Conservation (phyloP, 2,329 filamentous ascomycete species). For the Fusarium sp. region DNA sequence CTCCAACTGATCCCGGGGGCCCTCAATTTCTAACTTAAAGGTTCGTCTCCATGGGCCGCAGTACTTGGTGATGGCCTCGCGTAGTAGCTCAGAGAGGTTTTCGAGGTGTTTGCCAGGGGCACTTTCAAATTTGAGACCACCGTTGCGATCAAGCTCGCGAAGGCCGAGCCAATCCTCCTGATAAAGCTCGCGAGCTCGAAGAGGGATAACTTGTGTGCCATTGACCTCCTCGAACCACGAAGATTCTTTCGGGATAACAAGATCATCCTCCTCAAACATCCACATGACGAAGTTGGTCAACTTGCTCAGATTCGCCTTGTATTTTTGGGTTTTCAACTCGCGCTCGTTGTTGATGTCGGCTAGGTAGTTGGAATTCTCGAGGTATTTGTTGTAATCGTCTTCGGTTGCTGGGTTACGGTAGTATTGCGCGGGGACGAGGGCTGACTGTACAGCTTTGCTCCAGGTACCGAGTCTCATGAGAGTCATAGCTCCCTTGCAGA, state of each 20-base stretch:
- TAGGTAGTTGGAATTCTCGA: conserved; percentile 85
- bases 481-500: conserved; percentile 83
- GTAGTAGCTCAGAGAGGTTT: conserved; percentile 72
- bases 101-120: conserved; percentile 86
- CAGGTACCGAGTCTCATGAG: conserved; percentile 84
- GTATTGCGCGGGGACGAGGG: conserved; percentile 93
- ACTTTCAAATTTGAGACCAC: conserved; percentile 78
- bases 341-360: conserved; percentile 98
- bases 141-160: conserved; percentile 79
- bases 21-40: conserved; percentile 42
- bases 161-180: conserved; percentile 94
- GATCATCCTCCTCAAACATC: conserved; percentile 85
- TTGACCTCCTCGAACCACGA: conserved; percentile 92
- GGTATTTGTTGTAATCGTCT: conserved; percentile 70
- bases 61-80: conserved; percentile 71
- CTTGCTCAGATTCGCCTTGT: conserved; percentile 73
- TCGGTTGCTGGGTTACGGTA: conserved; percentile 71
- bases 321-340: conserved; percentile 73
- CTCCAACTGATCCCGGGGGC: neutral
- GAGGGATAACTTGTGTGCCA: conserved; percentile 69
- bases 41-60: conserved; percentile 64
- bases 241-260: conserved; percentile 89
- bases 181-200: conserved; percentile 79
- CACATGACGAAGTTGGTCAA: conserved; percentile 88
- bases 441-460: conserved; percentile 78